Percentiles rank a stretch among this genome's conserved stretches.
phyloP scores from a whole-genome alignment of 1,284 basidiomycete genomes.

The Mycena citricolor region DNA sequence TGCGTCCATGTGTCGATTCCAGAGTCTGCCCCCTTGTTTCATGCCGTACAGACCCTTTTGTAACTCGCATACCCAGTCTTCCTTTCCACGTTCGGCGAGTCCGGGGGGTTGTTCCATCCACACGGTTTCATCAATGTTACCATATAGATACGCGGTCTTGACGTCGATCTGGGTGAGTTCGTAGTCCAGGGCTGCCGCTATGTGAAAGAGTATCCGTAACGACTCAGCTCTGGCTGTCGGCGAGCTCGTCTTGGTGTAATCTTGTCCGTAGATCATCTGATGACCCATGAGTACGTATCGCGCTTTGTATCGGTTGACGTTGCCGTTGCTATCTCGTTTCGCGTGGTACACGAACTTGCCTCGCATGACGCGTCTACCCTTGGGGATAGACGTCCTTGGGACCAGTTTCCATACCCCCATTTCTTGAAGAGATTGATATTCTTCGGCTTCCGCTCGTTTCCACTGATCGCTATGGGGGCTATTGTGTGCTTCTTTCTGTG shows the following conservation, averaged over 20 bases:
- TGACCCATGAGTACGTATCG: slow-evolving; percentile 35
- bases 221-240: slow-evolving; percentile 33
- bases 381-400: slow-evolving; percentile 25
- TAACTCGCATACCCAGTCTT: slow-evolving; percentile 33
- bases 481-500: slow-evolving; percentile 26
- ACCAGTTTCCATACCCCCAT: slow-evolving; percentile 33
- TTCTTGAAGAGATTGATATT: slow-evolving; percentile 25
- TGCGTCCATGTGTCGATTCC: slow-evolving; percentile 37
- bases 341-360: slow-evolving; percentile 30
- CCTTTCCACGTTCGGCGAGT: slow-evolving; percentile 30
- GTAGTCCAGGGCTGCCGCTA: slow-evolving; percentile 36
- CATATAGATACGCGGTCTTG: slow-evolving; percentile 47
- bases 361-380: slow-evolving; percentile 26
- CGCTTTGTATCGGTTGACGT: slow-evolving; percentile 34
- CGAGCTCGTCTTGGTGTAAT: slow-evolving; percentile 38
- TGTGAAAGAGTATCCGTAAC: slow-evolving; percentile 32
- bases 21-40: slow-evolving; percentile 36
- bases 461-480: slow-evolving; percentile 26
- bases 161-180: slow-evolving; percentile 45
- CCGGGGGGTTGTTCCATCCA: slow-evolving; percentile 36
- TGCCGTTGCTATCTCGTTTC: slow-evolving; percentile 32
- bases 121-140: slow-evolving; percentile 29
- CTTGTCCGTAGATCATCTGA: slow-evolving; percentile 32
- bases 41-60: slow-evolving; percentile 40
- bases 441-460: slow-evolving; percentile 25